Conservation (phyloP, 352 stramenopile genomes). For the Phytophthora pinifolia region DNA sequence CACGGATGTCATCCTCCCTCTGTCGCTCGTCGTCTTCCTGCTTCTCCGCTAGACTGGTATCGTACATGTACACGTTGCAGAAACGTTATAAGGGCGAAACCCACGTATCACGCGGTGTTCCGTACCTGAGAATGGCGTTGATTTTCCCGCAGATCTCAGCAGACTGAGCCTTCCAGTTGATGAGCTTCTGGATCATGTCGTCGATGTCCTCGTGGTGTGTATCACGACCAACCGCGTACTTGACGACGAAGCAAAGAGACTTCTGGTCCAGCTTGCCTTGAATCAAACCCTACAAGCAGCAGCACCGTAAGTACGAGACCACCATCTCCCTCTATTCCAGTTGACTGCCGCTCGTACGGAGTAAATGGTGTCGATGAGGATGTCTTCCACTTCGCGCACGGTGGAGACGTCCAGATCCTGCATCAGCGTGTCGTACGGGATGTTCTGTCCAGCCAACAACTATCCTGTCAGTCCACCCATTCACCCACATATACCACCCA, state of each 20-base stretch:
- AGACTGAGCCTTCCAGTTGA: slow-evolving; percentile 75
- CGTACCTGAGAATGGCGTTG: slow-evolving; percentile 65
- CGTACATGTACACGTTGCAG: background rate
- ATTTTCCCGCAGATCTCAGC: slow-evolving; percentile 62
- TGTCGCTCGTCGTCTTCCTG: slow-evolving; percentile 51
- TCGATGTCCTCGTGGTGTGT: slow-evolving; percentile 85
- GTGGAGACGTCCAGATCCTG: slow-evolving; percentile 72
- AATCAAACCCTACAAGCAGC: slow-evolving; percentile 63
- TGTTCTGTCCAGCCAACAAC: slow-evolving; percentile 42
- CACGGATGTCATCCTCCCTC: slow-evolving; percentile 49
- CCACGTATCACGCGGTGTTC: background rate
- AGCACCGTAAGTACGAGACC: background rate
- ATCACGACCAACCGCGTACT: slow-evolving; percentile 89
- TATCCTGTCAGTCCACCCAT: background rate
- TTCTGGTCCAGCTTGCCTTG: slow-evolving; percentile 92
- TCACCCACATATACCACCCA: background rate
- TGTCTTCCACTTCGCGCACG: slow-evolving; percentile 90
- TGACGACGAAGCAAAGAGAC: slow-evolving; percentile 74
- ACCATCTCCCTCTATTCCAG: background rate
- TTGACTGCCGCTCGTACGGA: slow-evolving; percentile 44
- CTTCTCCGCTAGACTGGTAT: slow-evolving; percentile 48
- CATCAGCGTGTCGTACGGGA: slow-evolving; percentile 84
- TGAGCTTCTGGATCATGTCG: slow-evolving; percentile 88
- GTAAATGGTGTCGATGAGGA: slow-evolving; percentile 94
- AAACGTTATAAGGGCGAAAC: slow-evolving; percentile 2